Evolutionary conservation across 768 basidiomycete species (phyloP).

Genomic region (Antrodiella citrinella): DNA sequence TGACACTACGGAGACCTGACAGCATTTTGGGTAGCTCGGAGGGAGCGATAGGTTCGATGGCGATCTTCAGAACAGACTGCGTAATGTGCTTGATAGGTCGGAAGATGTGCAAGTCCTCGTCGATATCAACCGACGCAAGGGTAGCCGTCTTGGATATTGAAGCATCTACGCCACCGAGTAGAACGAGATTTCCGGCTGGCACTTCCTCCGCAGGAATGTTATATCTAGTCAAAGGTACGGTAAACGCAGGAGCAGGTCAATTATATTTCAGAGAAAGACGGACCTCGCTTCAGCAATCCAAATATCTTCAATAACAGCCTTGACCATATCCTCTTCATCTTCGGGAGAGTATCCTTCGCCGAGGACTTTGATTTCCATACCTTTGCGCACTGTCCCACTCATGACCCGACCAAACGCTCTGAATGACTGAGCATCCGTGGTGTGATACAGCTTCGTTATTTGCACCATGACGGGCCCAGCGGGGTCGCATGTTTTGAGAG

Average conservation of each 20-base stretch:
- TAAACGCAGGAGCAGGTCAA: not conserved
- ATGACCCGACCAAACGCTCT: slow-evolving; percentile 92
- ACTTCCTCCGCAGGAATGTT: slow-evolving; percentile 85
- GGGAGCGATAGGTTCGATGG: slow-evolving; percentile 95
- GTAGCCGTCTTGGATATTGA: slow-evolving; percentile 97
- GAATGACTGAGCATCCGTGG: slow-evolving; percentile 94
- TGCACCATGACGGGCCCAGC: slow-evolving; percentile 91
- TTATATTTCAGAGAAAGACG: slow-evolving; percentile 12
- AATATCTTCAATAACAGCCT: slow-evolving; percentile 72
- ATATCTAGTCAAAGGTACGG: slow-evolving; percentile 45
- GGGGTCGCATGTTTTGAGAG: slow-evolving; percentile 79
- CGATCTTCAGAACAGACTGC: slow-evolving; percentile 93
- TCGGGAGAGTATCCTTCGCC: slow-evolving; percentile 98
- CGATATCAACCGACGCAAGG: slow-evolving; percentile 58
- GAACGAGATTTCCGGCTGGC: slow-evolving; percentile 86
- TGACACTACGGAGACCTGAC: slow-evolving; percentile 91
- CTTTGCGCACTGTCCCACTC: slow-evolving; percentile 83
- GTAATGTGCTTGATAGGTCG: slow-evolving; percentile 95
- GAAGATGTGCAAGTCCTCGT: slow-evolving; percentile 93
- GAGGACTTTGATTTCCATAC: slow-evolving; percentile 86
- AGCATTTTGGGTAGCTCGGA: slow-evolving; percentile 99
- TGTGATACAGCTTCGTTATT: slow-evolving; percentile 90
- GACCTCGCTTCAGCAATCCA: slow-evolving; percentile 91
- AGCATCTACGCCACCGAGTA: slow-evolving; percentile 87
- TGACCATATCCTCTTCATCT: slow-evolving; percentile 98